Conservation (phyloP, 2,329 filamentous ascomycete species). For the Cryphonectria naterciae region DNA sequence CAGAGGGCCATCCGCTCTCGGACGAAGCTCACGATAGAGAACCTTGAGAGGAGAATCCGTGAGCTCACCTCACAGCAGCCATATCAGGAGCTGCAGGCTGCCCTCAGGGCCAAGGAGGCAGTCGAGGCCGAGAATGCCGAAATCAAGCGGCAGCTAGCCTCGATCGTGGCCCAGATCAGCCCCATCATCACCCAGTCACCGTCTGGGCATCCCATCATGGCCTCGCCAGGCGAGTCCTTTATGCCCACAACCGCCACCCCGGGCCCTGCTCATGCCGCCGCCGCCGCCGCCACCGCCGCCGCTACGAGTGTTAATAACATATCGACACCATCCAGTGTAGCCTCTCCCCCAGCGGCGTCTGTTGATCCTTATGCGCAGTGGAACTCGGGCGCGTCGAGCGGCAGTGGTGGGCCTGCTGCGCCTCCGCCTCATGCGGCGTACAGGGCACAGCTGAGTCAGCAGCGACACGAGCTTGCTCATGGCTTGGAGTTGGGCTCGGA, state of each 20-base stretch:
- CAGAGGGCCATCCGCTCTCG: slow-evolving; percentile 84
- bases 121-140: slow-evolving; percentile 81
- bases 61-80: slow-evolving; percentile 81
- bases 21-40: slow-evolving; percentile 79
- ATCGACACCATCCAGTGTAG: slow-evolving; percentile 45
- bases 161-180: slow-evolving; percentile 63
- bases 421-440: slow-evolving; percentile 32
- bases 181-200: slow-evolving; percentile 51
- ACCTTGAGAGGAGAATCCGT: slow-evolving; percentile 70
- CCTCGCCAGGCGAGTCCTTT: slow-evolving; percentile 36
- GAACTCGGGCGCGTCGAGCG: slow-evolving; percentile 32
- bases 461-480: slow-evolving; percentile 55
- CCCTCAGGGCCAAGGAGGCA: slow-evolving; percentile 74
- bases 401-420: slow-evolving; percentile 26
- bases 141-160: slow-evolving; percentile 69
- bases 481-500: slow-evolving; percentile 66
- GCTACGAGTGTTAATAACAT: slow-evolving; percentile 35
- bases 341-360: slow-evolving; percentile 41
- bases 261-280: slow-evolving; percentile 31
- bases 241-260: slow-evolving; percentile 31
- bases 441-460: slow-evolving; percentile 47
- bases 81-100: slow-evolving; percentile 80
- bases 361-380: slow-evolving; percentile 37
- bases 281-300: too few species aligned
- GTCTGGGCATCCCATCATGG: slow-evolving; percentile 31